These are phyloP conservation scores for Phytopythium delawarense DNA, from an alignment of 352 stramenopile species.

Conservation along the genomic window DNA sequence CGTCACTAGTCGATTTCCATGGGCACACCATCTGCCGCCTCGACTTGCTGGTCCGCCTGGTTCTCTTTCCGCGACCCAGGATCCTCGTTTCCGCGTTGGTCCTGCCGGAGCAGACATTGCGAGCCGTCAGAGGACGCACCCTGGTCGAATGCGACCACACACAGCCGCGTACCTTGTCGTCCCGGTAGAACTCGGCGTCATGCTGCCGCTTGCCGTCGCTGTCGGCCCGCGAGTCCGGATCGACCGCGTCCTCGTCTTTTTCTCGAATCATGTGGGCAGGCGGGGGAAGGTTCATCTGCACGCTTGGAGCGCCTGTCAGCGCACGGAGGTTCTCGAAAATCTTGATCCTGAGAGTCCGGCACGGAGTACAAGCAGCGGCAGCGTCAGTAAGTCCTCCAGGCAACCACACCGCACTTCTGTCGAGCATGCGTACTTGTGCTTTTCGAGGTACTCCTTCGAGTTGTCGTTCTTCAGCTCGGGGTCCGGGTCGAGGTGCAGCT, in stretches of 20 bases:
- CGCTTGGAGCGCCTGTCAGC: conserved; percentile 67
- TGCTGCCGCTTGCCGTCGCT: conserved; percentile 70
- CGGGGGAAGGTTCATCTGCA: conserved; percentile 77
- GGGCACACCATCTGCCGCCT: conserved; percentile 49
- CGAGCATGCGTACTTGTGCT: conserved; percentile 65
- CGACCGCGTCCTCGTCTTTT: conserved; percentile 72
- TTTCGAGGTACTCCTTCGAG: conserved; percentile 79
- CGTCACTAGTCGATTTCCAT: conserved; percentile 65
- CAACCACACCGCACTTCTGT: neutral
- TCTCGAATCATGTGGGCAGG: conserved; percentile 66
- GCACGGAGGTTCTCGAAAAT: conserved; percentile 82
- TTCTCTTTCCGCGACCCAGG: conserved; percentile 13
- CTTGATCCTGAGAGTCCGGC: conserved; percentile 42
- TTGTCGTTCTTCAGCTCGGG: conserved; percentile 78
- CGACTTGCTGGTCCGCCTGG: conserved; percentile 29
- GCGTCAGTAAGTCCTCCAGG: neutral
- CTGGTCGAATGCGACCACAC: neutral
- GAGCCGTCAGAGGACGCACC: neutral
- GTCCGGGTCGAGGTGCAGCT: conserved; percentile 79
- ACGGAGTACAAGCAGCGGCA: conserved; percentile 5
- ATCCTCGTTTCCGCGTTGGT: conserved; percentile 57
- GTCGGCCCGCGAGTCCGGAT: conserved; percentile 65
- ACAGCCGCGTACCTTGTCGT: conserved; percentile 50
- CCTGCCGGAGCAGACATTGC: conserved; percentile 10
- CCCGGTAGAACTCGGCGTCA: conserved; percentile 78